Percentiles rank a stretch among this genome's conserved stretches.
Evolutionary conservation across 805 yeast species (phyloP).

Genomic region (Cyberlindnera japonica): DNA sequence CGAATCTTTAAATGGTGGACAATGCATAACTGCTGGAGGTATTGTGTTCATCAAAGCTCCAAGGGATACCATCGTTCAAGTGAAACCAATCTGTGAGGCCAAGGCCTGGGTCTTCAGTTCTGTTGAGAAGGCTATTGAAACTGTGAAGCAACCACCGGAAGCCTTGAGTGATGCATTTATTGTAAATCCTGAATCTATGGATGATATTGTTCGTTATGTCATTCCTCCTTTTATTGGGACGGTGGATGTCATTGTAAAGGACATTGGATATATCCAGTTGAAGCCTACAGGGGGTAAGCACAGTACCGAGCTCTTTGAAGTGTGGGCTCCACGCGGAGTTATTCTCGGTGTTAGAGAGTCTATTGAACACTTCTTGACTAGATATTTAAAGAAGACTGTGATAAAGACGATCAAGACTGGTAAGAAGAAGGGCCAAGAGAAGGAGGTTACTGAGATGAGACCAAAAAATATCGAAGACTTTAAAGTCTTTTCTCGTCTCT

Average conservation of each 20-base stretch:
- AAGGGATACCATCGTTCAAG: conserved; percentile 41
- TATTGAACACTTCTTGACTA: conserved; percentile 36
- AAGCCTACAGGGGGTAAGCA: conserved; percentile 51
- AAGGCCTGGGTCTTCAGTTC: conserved; percentile 28
- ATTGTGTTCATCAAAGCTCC: conserved; percentile 58
- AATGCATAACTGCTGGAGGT: conserved; percentile 57
- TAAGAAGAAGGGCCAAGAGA: conserved; percentile 8
- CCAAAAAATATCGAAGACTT: conserved; percentile 22
- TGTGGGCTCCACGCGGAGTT: conserved; percentile 55
- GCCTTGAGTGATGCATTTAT: conserved; percentile 26
- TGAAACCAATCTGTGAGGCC: conserved; percentile 41
- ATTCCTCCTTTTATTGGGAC: conserved; percentile 72
- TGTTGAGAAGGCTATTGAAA: conserved; percentile 32
- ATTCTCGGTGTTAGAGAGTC: conserved; percentile 54
- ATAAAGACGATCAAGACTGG: conserved; percentile 21
- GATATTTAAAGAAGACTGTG: conserved; percentile 29
- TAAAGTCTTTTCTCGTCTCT: conserved; percentile 25
- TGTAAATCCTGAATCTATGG: conserved; percentile 31
- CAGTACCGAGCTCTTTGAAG: conserved; percentile 37
- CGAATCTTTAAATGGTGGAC: conserved; percentile 39
- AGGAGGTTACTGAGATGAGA: conserved; percentile 20
- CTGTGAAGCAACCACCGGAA: conserved; percentile 25
- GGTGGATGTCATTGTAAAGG: conserved; percentile 61
- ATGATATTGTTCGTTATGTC: conserved; percentile 40
- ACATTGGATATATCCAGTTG: conserved; percentile 59